Evolutionary conservation across 2,329 filamentous ascomycete genomes (phyloP).

Genomic region (Chrysoporthe cubensis): DNA sequence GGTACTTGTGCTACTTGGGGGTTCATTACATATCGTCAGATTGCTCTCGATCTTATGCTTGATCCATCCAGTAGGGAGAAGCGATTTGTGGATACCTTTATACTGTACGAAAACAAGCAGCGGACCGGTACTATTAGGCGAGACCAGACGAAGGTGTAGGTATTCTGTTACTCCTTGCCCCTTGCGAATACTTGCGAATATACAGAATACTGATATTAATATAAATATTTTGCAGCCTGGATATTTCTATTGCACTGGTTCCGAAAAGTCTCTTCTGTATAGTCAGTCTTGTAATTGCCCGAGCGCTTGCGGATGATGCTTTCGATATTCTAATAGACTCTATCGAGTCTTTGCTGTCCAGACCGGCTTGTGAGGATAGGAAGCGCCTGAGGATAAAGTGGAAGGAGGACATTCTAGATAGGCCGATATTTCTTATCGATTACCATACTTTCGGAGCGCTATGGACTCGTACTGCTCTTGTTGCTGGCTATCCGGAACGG

Average conservation of each 20-base stretch:
- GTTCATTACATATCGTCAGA: slow-evolving; percentile 7
- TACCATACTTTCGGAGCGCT: neutral
- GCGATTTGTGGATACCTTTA: slow-evolving; percentile 5
- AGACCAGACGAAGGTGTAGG: no score
- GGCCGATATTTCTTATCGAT: neutral
- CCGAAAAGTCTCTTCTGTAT: neutral
- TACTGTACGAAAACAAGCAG: slow-evolving; percentile 11
- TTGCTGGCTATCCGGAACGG: neutral
- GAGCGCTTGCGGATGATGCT: neutral
- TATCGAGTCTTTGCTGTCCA: neutral
- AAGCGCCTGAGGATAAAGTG: neutral
- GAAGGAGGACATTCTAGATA: slow-evolving; percentile 1
- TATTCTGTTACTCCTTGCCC: no score
- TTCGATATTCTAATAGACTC: neutral
- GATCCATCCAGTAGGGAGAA: neutral
- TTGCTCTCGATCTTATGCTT: slow-evolving; percentile 4
- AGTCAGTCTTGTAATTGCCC: slow-evolving; percentile 4
- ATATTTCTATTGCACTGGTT: neutral
- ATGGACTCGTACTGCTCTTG: neutral
- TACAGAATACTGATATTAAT: neutral
- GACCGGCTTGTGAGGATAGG: no score
- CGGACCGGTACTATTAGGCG: neutral
- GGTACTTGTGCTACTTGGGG: no score
- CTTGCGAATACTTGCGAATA: no score
- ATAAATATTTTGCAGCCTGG: neutral